A percentile compares a stretch with the other conserved stretches of the same genome.
Evolutionary conservation across 805 yeast species (phyloP).

Genomic region (Starmerella khaoyaiensis): DNA sequence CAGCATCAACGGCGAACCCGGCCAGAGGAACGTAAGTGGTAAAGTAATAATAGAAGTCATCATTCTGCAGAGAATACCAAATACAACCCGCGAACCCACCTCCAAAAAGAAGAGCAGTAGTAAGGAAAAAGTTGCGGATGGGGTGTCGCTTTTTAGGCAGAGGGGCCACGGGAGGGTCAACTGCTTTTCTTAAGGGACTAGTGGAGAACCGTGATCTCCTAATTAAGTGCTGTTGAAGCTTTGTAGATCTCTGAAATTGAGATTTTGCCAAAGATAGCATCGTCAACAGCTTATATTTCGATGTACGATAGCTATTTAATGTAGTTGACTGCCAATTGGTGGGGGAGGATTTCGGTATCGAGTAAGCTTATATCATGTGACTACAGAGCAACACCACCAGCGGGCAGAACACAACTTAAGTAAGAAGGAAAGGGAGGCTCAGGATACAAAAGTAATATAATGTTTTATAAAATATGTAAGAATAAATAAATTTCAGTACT

Average conservation of each 20-base stretch:
- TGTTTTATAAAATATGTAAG: not conserved
- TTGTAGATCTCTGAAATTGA: constrained; percentile 1
- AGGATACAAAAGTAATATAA: not conserved
- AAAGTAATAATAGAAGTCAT: constrained; percentile 48
- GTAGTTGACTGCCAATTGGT: constrained; percentile 1
- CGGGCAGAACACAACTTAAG: not conserved
- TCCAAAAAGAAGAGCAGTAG: constrained; percentile 22
- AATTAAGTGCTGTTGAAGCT: constrained; percentile 1
- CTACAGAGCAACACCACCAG: not conserved
- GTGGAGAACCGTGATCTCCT: constrained; percentile 8
- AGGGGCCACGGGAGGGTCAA: not conserved
- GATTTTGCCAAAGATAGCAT: constrained; percentile 1
- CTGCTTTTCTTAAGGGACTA: constrained; percentile 5
- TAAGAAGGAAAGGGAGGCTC: not conserved
- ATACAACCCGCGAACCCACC: constrained; percentile 47
- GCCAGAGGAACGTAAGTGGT: constrained; percentile 54
- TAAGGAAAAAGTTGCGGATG: constrained; percentile 25
- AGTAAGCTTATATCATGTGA: not conserved
- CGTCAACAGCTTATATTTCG: constrained; percentile 4
- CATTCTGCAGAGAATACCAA: constrained; percentile 43
- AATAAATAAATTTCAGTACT: not conserved
- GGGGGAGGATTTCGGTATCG: not conserved
- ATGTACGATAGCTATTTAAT: constrained; percentile 1
- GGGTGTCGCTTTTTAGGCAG: constrained; percentile 15
- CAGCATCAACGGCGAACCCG: constrained; percentile 38